Percentiles rank a stretch among this genome's conserved stretches.
These are phyloP conservation scores for Corchorus olitorius DNA, from an alignment of 345 rosid species.

Conservation along the genomic window DNA sequence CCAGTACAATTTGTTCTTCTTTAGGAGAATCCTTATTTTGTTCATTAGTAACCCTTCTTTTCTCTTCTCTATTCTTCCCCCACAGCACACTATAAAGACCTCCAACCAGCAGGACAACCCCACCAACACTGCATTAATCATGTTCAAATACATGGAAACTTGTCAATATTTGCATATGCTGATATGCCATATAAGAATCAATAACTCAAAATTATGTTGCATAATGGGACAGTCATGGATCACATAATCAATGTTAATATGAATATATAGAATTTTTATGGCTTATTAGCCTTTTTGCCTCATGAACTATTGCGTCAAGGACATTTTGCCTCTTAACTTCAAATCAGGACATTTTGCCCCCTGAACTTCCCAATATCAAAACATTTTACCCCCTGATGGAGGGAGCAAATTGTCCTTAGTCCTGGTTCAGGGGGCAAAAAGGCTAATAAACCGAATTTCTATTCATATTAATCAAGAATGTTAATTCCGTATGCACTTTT, in stretches of 20 bases:
- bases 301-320: no score
- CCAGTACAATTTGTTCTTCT: slow-evolving; percentile 37
- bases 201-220: neutral
- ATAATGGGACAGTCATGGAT: neutral
- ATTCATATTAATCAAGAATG: neutral
- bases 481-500: neutral
- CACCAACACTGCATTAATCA: slow-evolving; percentile 59
- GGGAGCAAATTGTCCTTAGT: no score
- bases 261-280: no score
- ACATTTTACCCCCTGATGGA: no score
- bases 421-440: no score
- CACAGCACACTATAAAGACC: slow-evolving; percentile 81
- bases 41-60: slow-evolving; percentile 20
- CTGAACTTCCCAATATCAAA: no score
- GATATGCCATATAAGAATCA: neutral
- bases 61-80: slow-evolving; percentile 75
- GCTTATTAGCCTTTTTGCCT: no score
- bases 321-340: no score
- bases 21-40: slow-evolving; percentile 31
- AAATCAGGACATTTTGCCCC: no score
- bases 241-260: neutral
- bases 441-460: neutral
- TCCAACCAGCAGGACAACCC: slow-evolving; percentile 65
- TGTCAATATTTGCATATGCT: slow-evolving; percentile 2
- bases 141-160: neutral